These are phyloP conservation scores for Scutellaria galericulata DNA, from an alignment of 257 asterid genomes.

Conservation along the genomic window DNA sequence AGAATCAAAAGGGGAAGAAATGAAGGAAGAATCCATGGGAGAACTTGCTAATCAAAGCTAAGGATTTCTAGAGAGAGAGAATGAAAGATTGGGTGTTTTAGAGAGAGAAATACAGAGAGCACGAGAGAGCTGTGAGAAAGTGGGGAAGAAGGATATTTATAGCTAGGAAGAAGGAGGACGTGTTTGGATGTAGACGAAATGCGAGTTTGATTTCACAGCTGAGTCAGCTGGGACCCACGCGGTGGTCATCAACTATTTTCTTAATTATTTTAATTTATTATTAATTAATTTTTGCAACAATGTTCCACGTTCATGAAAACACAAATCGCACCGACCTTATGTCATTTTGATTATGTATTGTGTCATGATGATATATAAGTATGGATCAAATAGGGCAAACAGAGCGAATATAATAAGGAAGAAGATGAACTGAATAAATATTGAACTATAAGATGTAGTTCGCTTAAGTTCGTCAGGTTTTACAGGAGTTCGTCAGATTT, in stretches of 20 bases:
- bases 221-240: slow-evolving; percentile 51
- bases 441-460: too few relatives aligned
- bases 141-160: slow-evolving; percentile 36
- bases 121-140: slow-evolving; percentile 18
- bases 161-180: slow-evolving; percentile 8
- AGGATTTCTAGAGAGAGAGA: background rate
- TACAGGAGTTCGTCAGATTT: too few relatives aligned
- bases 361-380: too few relatives aligned
- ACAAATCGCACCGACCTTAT: slow-evolving; percentile 6
- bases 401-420: too few relatives aligned
- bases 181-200: slow-evolving; percentile 2
- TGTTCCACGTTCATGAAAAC: background rate
- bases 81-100: background rate
- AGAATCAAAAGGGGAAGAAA: slow-evolving; percentile 44
- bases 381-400: too few relatives aligned
- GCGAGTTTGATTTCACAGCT: slow-evolving; percentile 38
- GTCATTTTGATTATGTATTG: background rate
- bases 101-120: background rate
- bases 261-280: background rate
- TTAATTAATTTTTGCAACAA: background rate
- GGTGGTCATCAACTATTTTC: slow-evolving; percentile 24
- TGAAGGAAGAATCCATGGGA: slow-evolving; percentile 43
- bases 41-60: background rate
- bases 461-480: too few relatives aligned
- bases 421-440: too few relatives aligned